A percentile compares a stretch with the other conserved stretches of the same genome.
phyloP scores from a whole-genome alignment of 352 stramenopile genomes.

The Blastocystis sp. region DNA sequence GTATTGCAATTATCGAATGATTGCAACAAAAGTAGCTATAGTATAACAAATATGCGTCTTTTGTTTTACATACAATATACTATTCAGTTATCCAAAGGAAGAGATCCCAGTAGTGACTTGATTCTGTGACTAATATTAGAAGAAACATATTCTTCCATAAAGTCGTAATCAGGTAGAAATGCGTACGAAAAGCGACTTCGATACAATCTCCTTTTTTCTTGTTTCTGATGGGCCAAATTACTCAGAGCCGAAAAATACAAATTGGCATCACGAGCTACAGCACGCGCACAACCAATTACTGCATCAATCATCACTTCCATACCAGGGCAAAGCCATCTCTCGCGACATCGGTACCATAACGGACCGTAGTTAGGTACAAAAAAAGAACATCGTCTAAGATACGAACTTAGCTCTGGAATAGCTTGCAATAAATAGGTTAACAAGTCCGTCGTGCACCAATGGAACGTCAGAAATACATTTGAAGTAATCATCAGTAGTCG shows the following conservation, averaged over 20 bases:
- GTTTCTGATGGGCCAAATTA: background rate
- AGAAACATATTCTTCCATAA: background rate
- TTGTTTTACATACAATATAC: background rate
- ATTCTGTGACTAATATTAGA: background rate
- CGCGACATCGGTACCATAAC: slow-evolving; percentile 4
- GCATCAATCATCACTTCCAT: background rate
- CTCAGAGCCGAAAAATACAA: background rate
- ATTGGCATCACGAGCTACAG: background rate
- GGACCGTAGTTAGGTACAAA: slow-evolving; percentile 19
- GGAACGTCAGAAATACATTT: background rate
- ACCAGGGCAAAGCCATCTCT: background rate
- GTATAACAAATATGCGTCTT: background rate
- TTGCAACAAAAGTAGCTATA: background rate
- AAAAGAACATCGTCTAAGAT: background rate
- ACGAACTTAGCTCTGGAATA: background rate
- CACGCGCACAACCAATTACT: background rate
- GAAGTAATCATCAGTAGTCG: slow-evolving; percentile 22
- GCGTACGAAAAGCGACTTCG: background rate
- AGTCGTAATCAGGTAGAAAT: background rate
- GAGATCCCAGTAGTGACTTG: background rate
- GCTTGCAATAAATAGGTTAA: background rate
- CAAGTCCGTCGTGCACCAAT: background rate
- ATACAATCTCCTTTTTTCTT: background rate
- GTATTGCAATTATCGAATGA: background rate
- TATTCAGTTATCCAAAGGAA: background rate